A percentile compares a stretch with the other conserved stretches of the same genome.
Evolutionary conservation across 1,284 basidiomycete genomes (phyloP).

Genomic region (Boletus semigastroideus): DNA sequence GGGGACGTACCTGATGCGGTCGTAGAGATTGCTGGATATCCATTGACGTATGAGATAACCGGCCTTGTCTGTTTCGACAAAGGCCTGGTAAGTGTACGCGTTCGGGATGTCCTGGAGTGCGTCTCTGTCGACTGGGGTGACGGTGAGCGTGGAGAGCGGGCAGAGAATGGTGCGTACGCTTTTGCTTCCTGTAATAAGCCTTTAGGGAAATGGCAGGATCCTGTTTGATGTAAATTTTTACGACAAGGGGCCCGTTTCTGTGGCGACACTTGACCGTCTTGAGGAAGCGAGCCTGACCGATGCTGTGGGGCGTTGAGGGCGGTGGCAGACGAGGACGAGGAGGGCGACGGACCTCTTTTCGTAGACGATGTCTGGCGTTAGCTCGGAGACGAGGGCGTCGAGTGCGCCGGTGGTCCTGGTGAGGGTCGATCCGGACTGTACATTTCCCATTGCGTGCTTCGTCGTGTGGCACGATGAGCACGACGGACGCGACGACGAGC

Average conservation of each 20-base stretch:
- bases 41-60: slow-evolving; percentile 96
- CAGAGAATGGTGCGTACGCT: slow-evolving; percentile 43
- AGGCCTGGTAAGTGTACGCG: slow-evolving; percentile 87
- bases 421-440: slow-evolving; percentile 46
- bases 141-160: neutral
- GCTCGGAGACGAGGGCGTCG: slow-evolving; percentile 87
- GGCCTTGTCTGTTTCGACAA: slow-evolving; percentile 94
- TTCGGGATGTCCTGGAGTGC: slow-evolving; percentile 83
- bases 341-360: slow-evolving; percentile 74
- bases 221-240: slow-evolving; percentile 83
- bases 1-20: slow-evolving; percentile 86
- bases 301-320: slow-evolving; percentile 40
- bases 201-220: slow-evolving; percentile 64
- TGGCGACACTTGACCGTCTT: slow-evolving; percentile 87
- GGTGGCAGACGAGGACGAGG: neutral
- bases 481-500: neutral
- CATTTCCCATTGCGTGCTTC: slow-evolving; percentile 58
- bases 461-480: slow-evolving; percentile 2
- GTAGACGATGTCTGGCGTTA: slow-evolving; percentile 83
- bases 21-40: slow-evolving; percentile 94
- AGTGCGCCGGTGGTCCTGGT: slow-evolving; percentile 75
- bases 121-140: slow-evolving; percentile 72
- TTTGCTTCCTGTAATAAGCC: slow-evolving; percentile 62
- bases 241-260: slow-evolving; percentile 66
- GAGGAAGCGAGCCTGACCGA: slow-evolving; percentile 92